A percentile compares a stretch with the other conserved stretches of the same genome.
These are phyloP conservation scores for Eragrostis nindensis DNA, from an alignment of 176 grass and related monocot species.

Conservation along the genomic window DNA sequence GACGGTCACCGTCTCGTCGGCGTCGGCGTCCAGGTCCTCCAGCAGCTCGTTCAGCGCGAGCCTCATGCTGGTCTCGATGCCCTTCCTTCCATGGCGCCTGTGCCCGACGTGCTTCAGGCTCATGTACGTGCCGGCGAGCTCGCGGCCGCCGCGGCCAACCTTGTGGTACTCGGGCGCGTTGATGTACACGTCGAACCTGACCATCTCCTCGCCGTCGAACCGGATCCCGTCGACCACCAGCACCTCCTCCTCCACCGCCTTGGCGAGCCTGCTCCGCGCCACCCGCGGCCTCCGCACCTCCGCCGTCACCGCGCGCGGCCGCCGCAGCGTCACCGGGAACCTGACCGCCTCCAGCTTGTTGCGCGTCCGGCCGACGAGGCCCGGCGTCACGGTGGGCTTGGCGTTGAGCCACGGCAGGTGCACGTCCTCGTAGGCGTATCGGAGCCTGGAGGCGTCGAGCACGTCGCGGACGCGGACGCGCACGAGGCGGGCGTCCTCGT, in stretches of 20 bases:
- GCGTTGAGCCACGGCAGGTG: slow-evolving; percentile 42
- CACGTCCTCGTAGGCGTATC: slow-evolving; percentile 54
- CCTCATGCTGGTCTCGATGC: slow-evolving; percentile 37
- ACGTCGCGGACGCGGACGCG: slow-evolving; percentile 50
- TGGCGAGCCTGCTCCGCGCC: slow-evolving; percentile 40
- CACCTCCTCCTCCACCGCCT: slow-evolving; percentile 56
- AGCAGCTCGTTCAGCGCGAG: slow-evolving; percentile 56
- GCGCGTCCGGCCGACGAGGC: not conserved
- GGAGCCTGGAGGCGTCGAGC: slow-evolving; percentile 30
- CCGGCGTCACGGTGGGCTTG: slow-evolving; percentile 28
- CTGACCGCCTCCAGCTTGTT: not conserved
- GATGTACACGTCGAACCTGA: slow-evolving; percentile 62
- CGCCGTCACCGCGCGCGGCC: slow-evolving; percentile 18
- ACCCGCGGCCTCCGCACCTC: slow-evolving; percentile 49
- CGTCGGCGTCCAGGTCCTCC: slow-evolving; percentile 54
- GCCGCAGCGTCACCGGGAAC: slow-evolving; percentile 45
- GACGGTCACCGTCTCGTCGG: slow-evolving; percentile 49
- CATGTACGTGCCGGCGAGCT: slow-evolving; percentile 62
- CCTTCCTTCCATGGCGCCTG: slow-evolving; percentile 19
- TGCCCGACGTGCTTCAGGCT: slow-evolving; percentile 55
- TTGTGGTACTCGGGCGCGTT: slow-evolving; percentile 45
- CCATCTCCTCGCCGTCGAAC: slow-evolving; percentile 36
- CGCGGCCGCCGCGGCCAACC: slow-evolving; percentile 26
- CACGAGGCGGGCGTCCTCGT: slow-evolving; percentile 53
- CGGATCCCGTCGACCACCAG: slow-evolving; percentile 51